Base-by-base conservation (phyloP, 176 grass and related monocot genomes). In the Puya raimondii region DNA sequence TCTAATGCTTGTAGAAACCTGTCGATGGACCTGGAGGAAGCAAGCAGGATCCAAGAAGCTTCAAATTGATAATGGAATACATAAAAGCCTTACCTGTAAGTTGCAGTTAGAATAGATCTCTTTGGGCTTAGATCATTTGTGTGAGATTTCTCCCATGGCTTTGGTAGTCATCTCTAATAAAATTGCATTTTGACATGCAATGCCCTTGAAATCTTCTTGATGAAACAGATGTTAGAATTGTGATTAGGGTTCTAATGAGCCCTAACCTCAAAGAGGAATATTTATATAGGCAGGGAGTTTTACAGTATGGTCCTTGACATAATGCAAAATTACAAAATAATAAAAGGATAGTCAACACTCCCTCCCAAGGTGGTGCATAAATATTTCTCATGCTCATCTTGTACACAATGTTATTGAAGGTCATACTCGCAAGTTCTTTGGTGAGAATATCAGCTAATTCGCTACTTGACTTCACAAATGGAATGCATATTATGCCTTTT, bases 21-120 rank as follows among this genome's bases (percentile, higher is more conserved):
- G 82, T 78, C 72, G 89, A 99, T 73, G 84, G 49, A 86, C 81
- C 82, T 74, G 81, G 77, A 71, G 81, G 70, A 85, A 61, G 74
- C 72, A 91, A 79, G 48, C 33, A 63, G 53, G 94, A 99, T 72
- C 94, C 94, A 14, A 73, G 94, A 79, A 90, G 79, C 76, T 97
- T 97, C 68, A 76, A 99, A 80, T 81, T 93, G 61, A 90, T 86
- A 79, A 65, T 99, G 72, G 89, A 97, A 70, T 97, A 81, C 80
- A 86, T 97, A 78, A 97, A 97, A 86, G 89, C 89, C 57, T 86
- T 97, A 69, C 94, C 94, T 80, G 94, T 92, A 84, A 85, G 94
- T 88, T 83, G 12, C 49, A 51, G 50, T 14, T 10, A 3, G 12
- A 2, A 65, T 61, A 56, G 23, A 72, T 72, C 49, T 64, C 65